Evolutionary conservation across 2,329 filamentous ascomycete genomes (phyloP).

Genomic region (Fusarium protoensiforme): DNA sequence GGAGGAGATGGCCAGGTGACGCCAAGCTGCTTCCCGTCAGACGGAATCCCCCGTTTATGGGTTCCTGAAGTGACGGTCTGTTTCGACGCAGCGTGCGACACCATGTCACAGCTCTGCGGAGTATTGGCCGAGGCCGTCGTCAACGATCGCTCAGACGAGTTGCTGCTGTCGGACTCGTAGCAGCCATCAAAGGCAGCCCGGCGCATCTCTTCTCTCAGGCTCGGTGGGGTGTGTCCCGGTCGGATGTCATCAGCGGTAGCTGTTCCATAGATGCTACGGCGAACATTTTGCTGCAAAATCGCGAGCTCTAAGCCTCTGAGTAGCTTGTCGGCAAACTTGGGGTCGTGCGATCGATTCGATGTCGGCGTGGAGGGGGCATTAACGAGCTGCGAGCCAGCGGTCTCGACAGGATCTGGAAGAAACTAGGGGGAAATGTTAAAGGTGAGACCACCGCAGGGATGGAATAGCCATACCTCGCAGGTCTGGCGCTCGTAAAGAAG

Average conservation of each 20-base stretch:
- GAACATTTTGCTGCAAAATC: background rate
- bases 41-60: background rate
- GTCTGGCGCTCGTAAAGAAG: background rate
- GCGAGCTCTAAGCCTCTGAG: background rate
- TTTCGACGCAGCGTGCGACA: background rate
- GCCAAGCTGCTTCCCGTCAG: background rate
- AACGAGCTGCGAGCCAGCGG: background rate
- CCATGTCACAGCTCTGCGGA: background rate
- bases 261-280: background rate
- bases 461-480: background rate
- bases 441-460: rapidly evolving
- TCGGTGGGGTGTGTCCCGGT: background rate
- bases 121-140: background rate
- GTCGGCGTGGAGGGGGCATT: background rate
- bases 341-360: background rate
- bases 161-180: background rate
- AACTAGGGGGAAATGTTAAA: background rate
- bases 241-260: background rate
- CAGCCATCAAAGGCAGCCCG: background rate
- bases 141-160: background rate
- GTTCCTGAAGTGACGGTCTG: background rate
- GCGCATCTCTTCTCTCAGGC: background rate
- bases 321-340: background rate
- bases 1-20: background rate
- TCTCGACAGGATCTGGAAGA: background rate